Evolutionary conservation across 306 rosid genomes (phyloP).

Genomic region (Abrus pulchellus): DNA sequence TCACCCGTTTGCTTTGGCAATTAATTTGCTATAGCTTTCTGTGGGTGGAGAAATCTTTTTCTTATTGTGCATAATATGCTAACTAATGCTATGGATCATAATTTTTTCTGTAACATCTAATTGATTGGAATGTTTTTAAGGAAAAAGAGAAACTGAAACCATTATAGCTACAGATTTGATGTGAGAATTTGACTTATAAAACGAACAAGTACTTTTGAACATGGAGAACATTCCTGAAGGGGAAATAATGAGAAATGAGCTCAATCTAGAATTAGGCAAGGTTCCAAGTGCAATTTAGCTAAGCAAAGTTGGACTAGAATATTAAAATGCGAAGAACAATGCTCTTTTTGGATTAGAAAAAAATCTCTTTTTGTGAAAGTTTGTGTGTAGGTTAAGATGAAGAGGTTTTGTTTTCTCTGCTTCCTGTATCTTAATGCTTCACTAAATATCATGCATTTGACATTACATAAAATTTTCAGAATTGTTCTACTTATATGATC

Average conservation of each 20-base stretch:
- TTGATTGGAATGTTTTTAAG: neutral
- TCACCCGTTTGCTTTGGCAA: neutral
- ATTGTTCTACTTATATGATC: neutral
- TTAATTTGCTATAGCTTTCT: neutral
- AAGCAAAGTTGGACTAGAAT: neutral
- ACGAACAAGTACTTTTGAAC: neutral
- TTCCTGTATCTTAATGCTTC: slow-evolving; percentile 1
- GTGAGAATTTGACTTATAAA: neutral
- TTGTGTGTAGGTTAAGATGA: slow-evolving; percentile 14
- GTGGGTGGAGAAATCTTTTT: neutral
- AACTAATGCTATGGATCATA: neutral
- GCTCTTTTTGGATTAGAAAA: slow-evolving; percentile 9
- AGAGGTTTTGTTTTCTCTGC: slow-evolving; percentile 5
- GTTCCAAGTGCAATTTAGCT: slow-evolving; percentile 22
- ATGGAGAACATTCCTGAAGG: neutral
- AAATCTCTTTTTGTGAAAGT: neutral
- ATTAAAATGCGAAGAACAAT: neutral
- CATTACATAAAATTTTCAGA: neutral
- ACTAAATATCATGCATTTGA: slow-evolving; percentile 22
- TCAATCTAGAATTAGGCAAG: neutral
- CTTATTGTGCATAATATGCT: neutral
- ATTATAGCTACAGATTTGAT: neutral
- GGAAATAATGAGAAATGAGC: neutral
- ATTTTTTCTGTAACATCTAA: neutral
- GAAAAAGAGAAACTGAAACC: neutral